phyloP scores from a whole-genome alignment of 225 moss, liverwort and hornwort genomes.

The Pseudisothecium myosuroides region DNA sequence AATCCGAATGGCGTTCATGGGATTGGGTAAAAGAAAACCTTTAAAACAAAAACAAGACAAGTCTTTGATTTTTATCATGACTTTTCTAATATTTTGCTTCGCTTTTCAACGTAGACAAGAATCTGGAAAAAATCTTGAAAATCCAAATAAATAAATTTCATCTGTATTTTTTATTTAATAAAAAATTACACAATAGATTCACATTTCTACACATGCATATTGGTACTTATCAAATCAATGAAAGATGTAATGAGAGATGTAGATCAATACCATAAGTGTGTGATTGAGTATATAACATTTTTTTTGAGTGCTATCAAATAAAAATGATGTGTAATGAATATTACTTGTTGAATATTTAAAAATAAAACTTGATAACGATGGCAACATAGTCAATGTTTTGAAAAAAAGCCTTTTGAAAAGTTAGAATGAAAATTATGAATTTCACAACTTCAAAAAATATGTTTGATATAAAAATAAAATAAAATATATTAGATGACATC shows the following conservation, averaged over 20 bases:
- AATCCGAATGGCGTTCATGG: not conserved
- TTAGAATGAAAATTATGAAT: too few species aligned
- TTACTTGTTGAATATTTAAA: too few species aligned
- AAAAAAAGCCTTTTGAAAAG: too few species aligned
- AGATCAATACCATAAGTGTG: not conserved
- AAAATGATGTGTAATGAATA: not conserved
- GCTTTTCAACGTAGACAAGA: slow-evolving; percentile 1
- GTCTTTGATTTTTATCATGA: slow-evolving; percentile 16
- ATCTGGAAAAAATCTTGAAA: not conserved
- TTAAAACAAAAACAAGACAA: not conserved
- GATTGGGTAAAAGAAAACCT: not conserved
- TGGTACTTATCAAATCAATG: not conserved
- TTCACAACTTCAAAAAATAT: not conserved
- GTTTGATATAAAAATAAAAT: too few species aligned
- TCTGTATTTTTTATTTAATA: not conserved
- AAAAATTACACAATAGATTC: not conserved
- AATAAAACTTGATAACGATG: not conserved
- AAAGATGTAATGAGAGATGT: not conserved
- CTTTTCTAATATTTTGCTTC: slow-evolving; percentile 14
- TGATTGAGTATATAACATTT: fast-evolving
- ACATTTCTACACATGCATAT: not conserved
- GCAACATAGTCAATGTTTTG: not conserved
- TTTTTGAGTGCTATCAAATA: not conserved
- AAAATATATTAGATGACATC: not conserved
- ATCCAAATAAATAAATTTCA: not conserved